Conservation (phyloP, 2,329 filamentous ascomycete species). For the Trichoderma citrinoviride region DNA sequence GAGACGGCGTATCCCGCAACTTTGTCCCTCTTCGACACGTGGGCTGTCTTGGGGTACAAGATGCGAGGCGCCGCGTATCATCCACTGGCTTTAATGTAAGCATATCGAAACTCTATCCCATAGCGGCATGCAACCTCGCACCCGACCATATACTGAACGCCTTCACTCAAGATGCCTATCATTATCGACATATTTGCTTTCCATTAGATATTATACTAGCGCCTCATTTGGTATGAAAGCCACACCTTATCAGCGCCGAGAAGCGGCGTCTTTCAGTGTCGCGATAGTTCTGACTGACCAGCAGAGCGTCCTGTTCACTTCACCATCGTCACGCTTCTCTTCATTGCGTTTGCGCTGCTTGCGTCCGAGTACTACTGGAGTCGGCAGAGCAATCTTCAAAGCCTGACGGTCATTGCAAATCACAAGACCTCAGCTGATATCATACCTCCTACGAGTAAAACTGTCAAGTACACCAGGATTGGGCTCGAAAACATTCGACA, state of each 20-base stretch:
- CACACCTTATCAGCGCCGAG: not conserved
- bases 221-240: constrained; percentile 37
- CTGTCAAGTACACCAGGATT: not conserved
- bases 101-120: not conserved
- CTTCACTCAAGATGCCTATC: constrained; percentile 7
- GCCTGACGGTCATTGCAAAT: constrained; percentile 2
- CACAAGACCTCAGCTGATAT: not conserved
- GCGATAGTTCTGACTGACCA: not conserved
- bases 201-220: constrained; percentile 36
- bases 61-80: not conserved
- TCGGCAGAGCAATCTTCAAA: not conserved
- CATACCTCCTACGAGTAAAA: not conserved
- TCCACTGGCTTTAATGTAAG: constrained; percentile 1
- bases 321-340: constrained; percentile 28
- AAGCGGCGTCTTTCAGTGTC: not conserved
- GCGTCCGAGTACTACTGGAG: not conserved
- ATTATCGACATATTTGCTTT: constrained; percentile 39
- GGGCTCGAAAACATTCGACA: not conserved
- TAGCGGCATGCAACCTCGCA: too few relatives aligned
- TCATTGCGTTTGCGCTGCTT: not conserved
- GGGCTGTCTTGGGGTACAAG: not conserved
- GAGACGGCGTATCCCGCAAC: not conserved
- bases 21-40: not conserved
- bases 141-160: not conserved
- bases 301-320: constrained; percentile 38